Evolutionary conservation across 1,139 yeast genomes (phyloP), one percentile per base, ranked within the genome.

Genomic region (Komagataea norvegica): DNA sequence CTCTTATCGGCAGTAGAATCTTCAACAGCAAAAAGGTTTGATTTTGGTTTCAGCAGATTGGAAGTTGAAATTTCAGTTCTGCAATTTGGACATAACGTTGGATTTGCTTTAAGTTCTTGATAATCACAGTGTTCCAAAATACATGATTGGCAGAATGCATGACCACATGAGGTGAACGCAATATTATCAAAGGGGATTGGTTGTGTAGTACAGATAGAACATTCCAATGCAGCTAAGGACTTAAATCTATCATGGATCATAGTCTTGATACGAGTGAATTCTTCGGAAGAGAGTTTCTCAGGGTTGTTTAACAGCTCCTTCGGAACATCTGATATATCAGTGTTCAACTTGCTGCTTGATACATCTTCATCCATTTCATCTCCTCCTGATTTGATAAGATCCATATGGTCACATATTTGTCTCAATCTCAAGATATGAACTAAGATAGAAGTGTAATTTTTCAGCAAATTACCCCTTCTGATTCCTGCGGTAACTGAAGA

Each of bases 401-500:
- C 56, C 49, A 83, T 73, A 56, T 91, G 96, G 55, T 96, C 87
- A 56, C 97, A 91, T 0, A 84, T 76, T 57, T 91, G 97, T 40
- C 97, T 69, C 31, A 91, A 66, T 40, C 97, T 68, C 45, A 89
- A 61, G 43, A 91, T 82, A 54, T 86, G 94, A 2, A 93, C 82
- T 46, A 91, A 64, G 47, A 91, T 86, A 30, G 85, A 80, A 1
- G 93, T 77, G 56, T 86, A 89, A 42, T 74, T 77, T 45, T 76
- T 79, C 52, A 85, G 60, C n/a, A 86, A 65, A 44, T 82, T 75
- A 3, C 96, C 96, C 7, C 65, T 61, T 3, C 70, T 70, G 38
- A 82, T 59, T 31, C 82, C 79, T 37, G 77, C 80, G 28, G 64
- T 65, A 44, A 88, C 87, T 2, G 89, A 73, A 11, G 65, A 64